Conservation (phyloP, 2,329 filamentous ascomycete genomes). For the Fusarium buharicum region DNA sequence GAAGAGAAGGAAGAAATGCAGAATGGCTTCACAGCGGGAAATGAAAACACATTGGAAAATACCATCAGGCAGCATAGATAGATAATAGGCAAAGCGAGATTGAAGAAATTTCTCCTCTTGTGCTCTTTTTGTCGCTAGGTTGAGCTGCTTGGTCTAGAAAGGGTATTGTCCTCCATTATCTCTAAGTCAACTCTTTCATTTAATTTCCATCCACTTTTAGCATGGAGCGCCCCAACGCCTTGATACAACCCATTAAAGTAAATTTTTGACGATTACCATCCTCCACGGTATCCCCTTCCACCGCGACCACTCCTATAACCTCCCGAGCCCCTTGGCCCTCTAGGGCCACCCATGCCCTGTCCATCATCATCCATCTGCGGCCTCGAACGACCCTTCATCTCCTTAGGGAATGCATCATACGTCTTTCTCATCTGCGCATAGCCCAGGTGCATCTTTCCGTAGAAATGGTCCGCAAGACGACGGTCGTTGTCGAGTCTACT, state of each 20-base stretch:
- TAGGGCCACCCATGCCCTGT: constrained; percentile 58
- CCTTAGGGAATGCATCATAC: constrained; percentile 85
- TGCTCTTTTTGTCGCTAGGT: constrained; percentile 9
- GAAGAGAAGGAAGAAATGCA: constrained; percentile 5
- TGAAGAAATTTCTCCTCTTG: constrained; percentile 26
- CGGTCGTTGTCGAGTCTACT: constrained; percentile 93
- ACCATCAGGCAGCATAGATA: constrained; percentile 38
- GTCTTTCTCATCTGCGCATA: constrained; percentile 99
- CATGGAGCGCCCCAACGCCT: constrained; percentile 41
- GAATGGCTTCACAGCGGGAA: constrained; percentile 9
- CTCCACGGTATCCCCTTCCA: constrained; percentile 61
- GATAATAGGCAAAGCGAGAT: constrained; percentile 34
- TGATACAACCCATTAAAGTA: constrained; percentile 13
- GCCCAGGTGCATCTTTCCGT: constrained; percentile 98
- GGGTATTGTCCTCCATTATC: constrained; percentile 40
- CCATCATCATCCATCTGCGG: constrained; percentile 65
- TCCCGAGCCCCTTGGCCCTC: constrained; percentile 65
- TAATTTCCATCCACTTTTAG: constrained; percentile 28
- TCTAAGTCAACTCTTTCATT: constrained; percentile 14
- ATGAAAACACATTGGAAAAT: constrained; percentile 31
- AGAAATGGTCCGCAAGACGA: constrained; percentile 94
- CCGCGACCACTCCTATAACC: constrained; percentile 64
- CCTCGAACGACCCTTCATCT: constrained; percentile 78
- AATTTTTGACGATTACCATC: constrained; percentile 52
- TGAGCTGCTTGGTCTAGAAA: constrained; percentile 33